phyloP scores from a whole-genome alignment of 1,139 yeast genomes.

The Eremothecium coryli region DNA sequence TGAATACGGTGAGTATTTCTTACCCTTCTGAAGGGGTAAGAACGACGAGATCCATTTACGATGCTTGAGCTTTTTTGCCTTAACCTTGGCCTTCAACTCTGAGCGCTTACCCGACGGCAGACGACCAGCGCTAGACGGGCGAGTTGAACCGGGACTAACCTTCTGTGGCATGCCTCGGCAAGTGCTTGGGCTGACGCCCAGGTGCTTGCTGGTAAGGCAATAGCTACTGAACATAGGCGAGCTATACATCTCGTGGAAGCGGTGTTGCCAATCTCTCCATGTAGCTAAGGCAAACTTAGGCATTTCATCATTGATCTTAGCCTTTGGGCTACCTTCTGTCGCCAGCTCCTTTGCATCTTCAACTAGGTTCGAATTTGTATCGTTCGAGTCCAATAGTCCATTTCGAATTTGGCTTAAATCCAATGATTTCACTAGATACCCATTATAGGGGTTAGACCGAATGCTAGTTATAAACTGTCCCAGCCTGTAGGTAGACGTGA shows the following conservation, averaged over 20 bases:
- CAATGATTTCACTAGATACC: conserved; percentile 43
- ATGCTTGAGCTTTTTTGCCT: background rate
- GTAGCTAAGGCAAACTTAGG: conserved; percentile 44
- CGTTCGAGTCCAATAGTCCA: conserved; percentile 35
- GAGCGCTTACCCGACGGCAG: background rate
- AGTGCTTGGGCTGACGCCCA: conserved; percentile 24
- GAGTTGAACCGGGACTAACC: conserved; percentile 50
- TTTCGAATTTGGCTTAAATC: conserved; percentile 49
- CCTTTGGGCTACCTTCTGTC: too few relatives aligned
- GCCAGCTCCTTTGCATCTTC: background rate
- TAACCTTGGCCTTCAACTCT: background rate
- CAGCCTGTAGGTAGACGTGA: conserved; percentile 62
- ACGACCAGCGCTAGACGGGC: conserved; percentile 41
- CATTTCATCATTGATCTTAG: conserved; percentile 8
- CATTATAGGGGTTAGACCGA: conserved; percentile 46
- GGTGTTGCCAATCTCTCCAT: conserved; percentile 84
- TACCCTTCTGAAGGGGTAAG: background rate
- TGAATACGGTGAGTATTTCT: background rate
- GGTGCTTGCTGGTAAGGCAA: conserved; percentile 9
- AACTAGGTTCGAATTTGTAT: background rate
- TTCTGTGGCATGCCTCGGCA: too few relatives aligned
- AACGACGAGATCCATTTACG: background rate
- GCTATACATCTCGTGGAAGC: conserved; percentile 59
- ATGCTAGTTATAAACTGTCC: conserved; percentile 68
- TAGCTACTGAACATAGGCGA: conserved; percentile 30